Conservation (phyloP, 2,329 filamentous ascomycete genomes). For the Stromatinia cepivora region DNA sequence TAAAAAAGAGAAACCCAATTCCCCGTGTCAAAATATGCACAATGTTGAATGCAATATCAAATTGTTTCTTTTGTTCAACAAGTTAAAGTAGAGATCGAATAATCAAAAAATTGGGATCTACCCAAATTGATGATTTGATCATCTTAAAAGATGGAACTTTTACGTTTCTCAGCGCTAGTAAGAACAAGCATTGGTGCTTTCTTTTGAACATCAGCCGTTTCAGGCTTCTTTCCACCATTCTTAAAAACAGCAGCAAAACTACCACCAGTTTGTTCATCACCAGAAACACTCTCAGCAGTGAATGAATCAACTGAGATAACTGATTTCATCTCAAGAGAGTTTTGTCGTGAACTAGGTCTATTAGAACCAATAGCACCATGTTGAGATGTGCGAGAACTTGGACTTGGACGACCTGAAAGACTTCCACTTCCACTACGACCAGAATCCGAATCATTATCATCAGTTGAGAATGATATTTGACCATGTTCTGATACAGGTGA, state of each 20-base stretch:
- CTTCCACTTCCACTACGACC: slow-evolving; percentile 73
- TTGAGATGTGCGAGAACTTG: slow-evolving; percentile 74
- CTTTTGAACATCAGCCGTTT: slow-evolving; percentile 63
- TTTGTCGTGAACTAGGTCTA: slow-evolving; percentile 68
- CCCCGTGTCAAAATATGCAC: slow-evolving; percentile 38
- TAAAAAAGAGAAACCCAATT: slow-evolving; percentile 30
- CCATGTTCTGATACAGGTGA: slow-evolving; percentile 84
- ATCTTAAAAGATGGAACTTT: slow-evolving; percentile 62
- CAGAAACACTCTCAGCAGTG: slow-evolving; percentile 64
- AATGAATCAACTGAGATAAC: slow-evolving; percentile 49
- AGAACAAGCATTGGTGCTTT: slow-evolving; percentile 85
- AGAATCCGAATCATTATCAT: slow-evolving; percentile 74
- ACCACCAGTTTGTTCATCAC: slow-evolving; percentile 59
- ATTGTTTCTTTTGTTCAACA: slow-evolving; percentile 33
- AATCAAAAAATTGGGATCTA: slow-evolving; percentile 40
- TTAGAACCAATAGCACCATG: slow-evolving; percentile 88
- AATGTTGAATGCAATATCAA: slow-evolving; percentile 44
- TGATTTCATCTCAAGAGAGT: slow-evolving; percentile 56
- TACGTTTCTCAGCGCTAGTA: slow-evolving; percentile 87
- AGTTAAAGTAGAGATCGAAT: slow-evolving; percentile 37
- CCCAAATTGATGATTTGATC: slow-evolving; percentile 31
- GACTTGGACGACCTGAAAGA: slow-evolving; percentile 67
- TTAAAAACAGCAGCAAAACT: slow-evolving; percentile 69
- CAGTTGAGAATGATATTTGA: slow-evolving; percentile 62
- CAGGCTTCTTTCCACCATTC: slow-evolving; percentile 57